phyloP scores from a whole-genome alignment of 2,329 filamentous ascomycete species.

The Zymoseptoria passerinii region DNA sequence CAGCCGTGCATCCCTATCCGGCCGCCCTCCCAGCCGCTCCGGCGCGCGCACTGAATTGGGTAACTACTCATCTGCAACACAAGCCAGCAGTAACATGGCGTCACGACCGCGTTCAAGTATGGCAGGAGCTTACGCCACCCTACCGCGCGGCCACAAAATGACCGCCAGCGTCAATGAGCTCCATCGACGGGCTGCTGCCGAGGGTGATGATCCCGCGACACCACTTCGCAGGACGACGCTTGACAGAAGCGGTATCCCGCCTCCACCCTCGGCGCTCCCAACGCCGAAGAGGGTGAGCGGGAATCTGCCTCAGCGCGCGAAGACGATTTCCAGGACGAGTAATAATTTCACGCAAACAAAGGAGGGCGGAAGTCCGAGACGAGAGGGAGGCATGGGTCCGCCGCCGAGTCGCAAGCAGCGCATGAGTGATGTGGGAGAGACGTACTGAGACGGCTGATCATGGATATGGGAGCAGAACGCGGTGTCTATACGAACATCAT shows the following conservation, averaged over 20 bases:
- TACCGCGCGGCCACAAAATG: constrained; percentile 18
- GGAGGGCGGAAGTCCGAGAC: constrained; percentile 5
- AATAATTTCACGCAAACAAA: constrained; percentile 10
- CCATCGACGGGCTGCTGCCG: constrained; percentile 26
- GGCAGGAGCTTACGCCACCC: constrained; percentile 45
- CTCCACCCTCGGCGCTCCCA: constrained; percentile 9
- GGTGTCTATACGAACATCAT: background rate
- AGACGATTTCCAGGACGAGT: constrained; percentile 12
- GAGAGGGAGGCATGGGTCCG: constrained; percentile 38
- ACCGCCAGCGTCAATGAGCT: constrained; percentile 25
- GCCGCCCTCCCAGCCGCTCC: constrained; percentile 29
- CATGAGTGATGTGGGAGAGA: constrained; percentile 29
- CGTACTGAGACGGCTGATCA: constrained; percentile 20
- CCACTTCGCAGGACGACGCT: constrained; percentile 16
- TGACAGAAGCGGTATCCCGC: constrained; percentile 14
- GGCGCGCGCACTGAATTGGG: constrained; percentile 38
- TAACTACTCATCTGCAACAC: constrained; percentile 15
- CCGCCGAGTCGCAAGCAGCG: constrained; percentile 34
- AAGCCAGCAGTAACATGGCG: constrained; percentile 7
- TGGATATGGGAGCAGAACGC: background rate
- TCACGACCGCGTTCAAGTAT: constrained; percentile 62
- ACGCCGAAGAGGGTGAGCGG: constrained; percentile 5
- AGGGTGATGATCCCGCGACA: constrained; percentile 10
- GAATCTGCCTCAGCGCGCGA: constrained; percentile 7
- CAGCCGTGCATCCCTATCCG: constrained; percentile 50